Evolutionary conservation across 1,284 basidiomycete genomes (phyloP), one percentile per base, ranked within the genome.

Genomic region (Entoloma clypeatum): DNA sequence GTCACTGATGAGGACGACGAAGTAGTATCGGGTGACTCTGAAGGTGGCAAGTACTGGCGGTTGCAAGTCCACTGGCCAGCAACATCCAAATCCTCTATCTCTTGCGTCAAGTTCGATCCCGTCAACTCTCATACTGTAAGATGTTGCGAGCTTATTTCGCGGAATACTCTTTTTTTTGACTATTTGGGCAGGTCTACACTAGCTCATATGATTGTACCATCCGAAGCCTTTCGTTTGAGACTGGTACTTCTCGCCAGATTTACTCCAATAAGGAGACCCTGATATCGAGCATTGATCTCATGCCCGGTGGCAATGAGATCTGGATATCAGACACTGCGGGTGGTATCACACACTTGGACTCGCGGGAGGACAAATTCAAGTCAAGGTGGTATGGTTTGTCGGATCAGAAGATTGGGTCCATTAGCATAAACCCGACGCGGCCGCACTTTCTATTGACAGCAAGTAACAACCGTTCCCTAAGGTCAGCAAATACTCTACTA

Each of bases 1-100:
- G 65, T 68, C 2, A 63, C 61, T 2, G 81, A 81, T 34, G 84
- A 81, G 26, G 81, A 86, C 44, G 81, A 63, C 0, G 75, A 80
- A 33, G 60, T 67, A 7, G 54, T 63, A 6, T 45, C 60, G 14
- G 47, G 58, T 7, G 65, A 64, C 10, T 69, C 70, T 32, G 78
- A 81, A 56, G 72, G 73, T n/a, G 86, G 87, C 2, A 81, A 75
- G 57, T 81, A 81, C 51, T 89, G 82, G 81, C 74, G 77, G n/a
- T 59, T 90, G 40, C 87, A 90, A 56, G 65, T 72, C 17, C 87
- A 90, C 50, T 90, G 87, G 87, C 87, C 86, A 0, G 81, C 81
- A 2, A 81, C 79, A 0, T 69, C 83, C 7, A 80, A 79, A 52
- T 88, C 85, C 0, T 87, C 86, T 2, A 79, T 90, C 40, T 87